Evolutionary conservation across 345 rosid species (phyloP).

Genomic region (Euclidium syriacum): DNA sequence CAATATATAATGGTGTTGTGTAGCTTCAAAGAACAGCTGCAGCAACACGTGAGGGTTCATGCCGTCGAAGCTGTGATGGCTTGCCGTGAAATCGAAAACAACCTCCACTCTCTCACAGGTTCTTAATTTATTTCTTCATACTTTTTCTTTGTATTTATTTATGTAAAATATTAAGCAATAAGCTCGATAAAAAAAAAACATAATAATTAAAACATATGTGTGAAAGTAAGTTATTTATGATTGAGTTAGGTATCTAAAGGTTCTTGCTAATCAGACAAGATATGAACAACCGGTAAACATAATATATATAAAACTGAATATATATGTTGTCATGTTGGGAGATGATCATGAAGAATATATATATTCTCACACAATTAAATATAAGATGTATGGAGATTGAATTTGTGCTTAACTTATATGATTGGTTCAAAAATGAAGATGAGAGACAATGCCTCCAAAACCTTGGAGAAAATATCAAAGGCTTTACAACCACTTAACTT

Average conservation of each 20-base stretch:
- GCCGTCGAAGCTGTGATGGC: slow-evolving; percentile 99
- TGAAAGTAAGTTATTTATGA: too few species aligned
- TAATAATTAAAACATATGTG: neutral
- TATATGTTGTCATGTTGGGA: neutral
- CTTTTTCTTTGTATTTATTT: neutral
- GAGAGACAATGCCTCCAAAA: slow-evolving; percentile 1
- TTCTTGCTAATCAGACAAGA: slow-evolving; percentile 8
- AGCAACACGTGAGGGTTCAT: slow-evolving; percentile 95
- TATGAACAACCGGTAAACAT: neutral
- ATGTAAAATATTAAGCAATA: neutral
- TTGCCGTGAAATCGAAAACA: slow-evolving; percentile 93
- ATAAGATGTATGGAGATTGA: slow-evolving; percentile 3
- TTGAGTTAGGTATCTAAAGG: slow-evolving; percentile 13
- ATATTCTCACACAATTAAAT: neutral
- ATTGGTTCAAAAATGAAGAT: slow-evolving; percentile 2
- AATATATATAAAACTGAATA: neutral
- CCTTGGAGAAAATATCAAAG: neutral
- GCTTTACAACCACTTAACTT: neutral
- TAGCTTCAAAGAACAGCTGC: slow-evolving; percentile 95
- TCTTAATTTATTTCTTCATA: neutral
- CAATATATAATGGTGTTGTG: slow-evolving; percentile 90
- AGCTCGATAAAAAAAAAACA: neutral
- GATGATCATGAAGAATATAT: slow-evolving; percentile 12
- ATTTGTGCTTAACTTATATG: neutral
- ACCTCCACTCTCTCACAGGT: slow-evolving; percentile 93